Percentiles rank a stretch among this genome's conserved stretches.
phyloP scores from a whole-genome alignment of 2,329 filamentous ascomycete species.

The Penicillium fuscoglaucum region DNA sequence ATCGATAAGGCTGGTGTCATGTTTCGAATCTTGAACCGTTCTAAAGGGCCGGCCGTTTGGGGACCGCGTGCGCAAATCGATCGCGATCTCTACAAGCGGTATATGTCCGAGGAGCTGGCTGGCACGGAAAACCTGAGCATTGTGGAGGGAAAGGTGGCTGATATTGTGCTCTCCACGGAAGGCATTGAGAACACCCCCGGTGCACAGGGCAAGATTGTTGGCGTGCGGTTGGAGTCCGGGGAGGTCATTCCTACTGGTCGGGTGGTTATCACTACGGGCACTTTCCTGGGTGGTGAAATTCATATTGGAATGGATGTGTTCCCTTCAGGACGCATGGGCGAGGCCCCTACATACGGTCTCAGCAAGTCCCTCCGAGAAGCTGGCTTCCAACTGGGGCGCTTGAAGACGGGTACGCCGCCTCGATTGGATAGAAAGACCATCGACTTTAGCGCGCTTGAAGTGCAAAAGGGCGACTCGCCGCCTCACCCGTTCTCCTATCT shows the following conservation, averaged over 20 bases:
- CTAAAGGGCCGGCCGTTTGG: constrained; percentile 95
- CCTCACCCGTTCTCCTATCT: constrained; percentile 91
- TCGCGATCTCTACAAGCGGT: constrained; percentile 77
- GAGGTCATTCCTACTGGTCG: constrained; percentile 75
- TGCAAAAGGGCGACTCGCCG: constrained; percentile 78
- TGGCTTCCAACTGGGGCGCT: constrained; percentile 81
- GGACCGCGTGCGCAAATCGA: constrained; percentile 96
- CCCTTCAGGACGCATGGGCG: constrained; percentile 88
- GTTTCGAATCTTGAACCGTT: constrained; percentile 83
- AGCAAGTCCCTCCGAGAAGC: constrained; percentile 87
- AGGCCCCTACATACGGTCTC: constrained; percentile 86
- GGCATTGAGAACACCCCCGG: constrained; percentile 48
- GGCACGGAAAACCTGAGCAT: constrained; percentile 77
- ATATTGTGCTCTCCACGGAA: constrained; percentile 74
- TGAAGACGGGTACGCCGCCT: constrained; percentile 96
- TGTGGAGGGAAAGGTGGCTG: constrained; percentile 82
- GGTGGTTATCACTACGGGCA: constrained; percentile 94
- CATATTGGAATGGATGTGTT: constrained; percentile 85
- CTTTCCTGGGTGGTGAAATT: constrained; percentile 92
- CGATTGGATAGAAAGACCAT: constrained; percentile 80
- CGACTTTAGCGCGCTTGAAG: constrained; percentile 69
- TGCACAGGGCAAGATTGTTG: constrained; percentile 71
- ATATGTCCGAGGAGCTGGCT: constrained; percentile 86
- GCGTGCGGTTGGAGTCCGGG: constrained; percentile 83
- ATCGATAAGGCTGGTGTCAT: constrained; percentile 95